These are phyloP conservation scores for Cynara cardunculus DNA, from an alignment of 129 eudicot genomes.

Conservation along the genomic window DNA sequence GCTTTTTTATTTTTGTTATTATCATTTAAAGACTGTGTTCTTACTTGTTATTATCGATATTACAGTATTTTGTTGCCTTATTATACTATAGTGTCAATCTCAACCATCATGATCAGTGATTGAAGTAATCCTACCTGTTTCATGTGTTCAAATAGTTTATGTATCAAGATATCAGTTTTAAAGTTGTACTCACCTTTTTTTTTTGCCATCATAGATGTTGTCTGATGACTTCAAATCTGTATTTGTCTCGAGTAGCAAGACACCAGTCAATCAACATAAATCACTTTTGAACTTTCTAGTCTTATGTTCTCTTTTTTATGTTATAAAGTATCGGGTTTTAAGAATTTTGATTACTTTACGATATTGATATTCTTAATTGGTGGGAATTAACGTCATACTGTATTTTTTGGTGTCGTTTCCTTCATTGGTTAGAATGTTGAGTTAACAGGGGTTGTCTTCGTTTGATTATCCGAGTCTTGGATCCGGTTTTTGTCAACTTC, in stretches of 20 bases:
- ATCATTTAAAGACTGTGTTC: not conserved
- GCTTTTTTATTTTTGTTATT: not conserved
- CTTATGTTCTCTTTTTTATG: not conserved
- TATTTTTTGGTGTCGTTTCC: not conserved
- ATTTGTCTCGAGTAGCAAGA: not conserved
- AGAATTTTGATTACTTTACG: not conserved
- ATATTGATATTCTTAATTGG: not conserved
- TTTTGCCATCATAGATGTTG: not conserved
- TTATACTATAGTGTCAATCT: not conserved
- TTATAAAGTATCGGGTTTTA: not conserved
- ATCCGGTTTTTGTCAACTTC: not conserved
- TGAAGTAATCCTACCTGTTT: not conserved
- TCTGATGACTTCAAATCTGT: not conserved
- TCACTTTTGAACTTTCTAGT: not conserved
- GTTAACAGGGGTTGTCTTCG: not conserved
- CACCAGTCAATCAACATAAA: not conserved
- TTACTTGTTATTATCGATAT: not conserved
- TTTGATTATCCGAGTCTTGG: not conserved
- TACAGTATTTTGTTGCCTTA: not conserved
- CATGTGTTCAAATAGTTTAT: not conserved
- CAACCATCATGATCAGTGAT: not conserved
- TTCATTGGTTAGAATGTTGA: not conserved
- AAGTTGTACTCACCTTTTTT: not conserved
- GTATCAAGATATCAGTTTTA: not conserved
- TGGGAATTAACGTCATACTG: not conserved